Base-by-base conservation (phyloP, 2,329 filamentous ascomycete genomes). In the Arthrobotrys sinensis region DNA sequence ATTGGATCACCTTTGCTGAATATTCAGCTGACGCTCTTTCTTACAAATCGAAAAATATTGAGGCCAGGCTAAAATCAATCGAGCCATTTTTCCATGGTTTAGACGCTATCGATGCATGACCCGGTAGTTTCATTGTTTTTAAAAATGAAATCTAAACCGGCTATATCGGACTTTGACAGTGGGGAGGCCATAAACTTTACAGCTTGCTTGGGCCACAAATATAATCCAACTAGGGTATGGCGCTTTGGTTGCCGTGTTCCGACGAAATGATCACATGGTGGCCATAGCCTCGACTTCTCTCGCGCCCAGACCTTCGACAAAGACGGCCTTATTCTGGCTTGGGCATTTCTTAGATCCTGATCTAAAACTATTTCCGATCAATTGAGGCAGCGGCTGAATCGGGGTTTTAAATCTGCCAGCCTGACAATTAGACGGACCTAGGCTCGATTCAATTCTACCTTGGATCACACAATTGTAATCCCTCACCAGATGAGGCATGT, bases 271-370 rank as follows among this genome's bases (percentile, higher is more conserved):
- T 53, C 52, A 48, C 38, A 52, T 55, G 48, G 64, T 36, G 48
- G 32, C 32, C 46, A 67, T 32, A 67, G 28, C 46, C 21, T 68
- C 36, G 46, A 28, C 2, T 28, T 28, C 24, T 28, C 4, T 28
- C 24, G 4, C 24, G 24, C 24, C 24, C 4, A 28, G 24, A 28
- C 24, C 24, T 28, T 28, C 4, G 14, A 36, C 38, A 38, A 46
- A 69, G 36, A 21, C 65, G 65, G 65, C 65, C 65, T 69, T 69
- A 50, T 60, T 36, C 38, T 34, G 11, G 40, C 38, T 69, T 69
- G 52, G 52, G 19, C 16, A n/a, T 60, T 43, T 43, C 55, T 60
- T 40, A 40, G 55, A 60, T 28, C 14, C 19, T n/a, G 11, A 24
- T 60, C 19, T 43, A 28, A 28, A 19, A 43, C 21, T 43, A 38